Evolutionary conservation across 371 early-diverging fungal species (phyloP).

Genomic region (Rhizomucor miehei): DNA sequence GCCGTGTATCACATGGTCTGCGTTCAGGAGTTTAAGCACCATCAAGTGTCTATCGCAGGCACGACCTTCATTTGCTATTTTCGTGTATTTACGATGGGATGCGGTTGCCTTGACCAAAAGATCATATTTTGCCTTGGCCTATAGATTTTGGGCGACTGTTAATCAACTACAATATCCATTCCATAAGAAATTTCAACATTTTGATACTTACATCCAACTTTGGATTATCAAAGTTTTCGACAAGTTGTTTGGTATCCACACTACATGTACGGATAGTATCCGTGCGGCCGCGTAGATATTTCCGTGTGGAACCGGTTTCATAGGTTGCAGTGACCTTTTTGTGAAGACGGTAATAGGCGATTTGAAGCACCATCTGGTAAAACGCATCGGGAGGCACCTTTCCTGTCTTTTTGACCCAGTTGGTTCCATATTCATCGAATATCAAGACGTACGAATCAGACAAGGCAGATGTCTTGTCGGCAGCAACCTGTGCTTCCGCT

Average conservation of each 20-base stretch:
- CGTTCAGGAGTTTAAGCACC: conserved; percentile 63
- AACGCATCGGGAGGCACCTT: conserved; percentile 84
- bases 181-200: neutral
- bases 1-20: conserved; percentile 24
- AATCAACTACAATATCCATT: neutral
- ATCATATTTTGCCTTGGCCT: conserved; percentile 55
- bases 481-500: conserved; percentile 49
- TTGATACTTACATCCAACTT: conserved; percentile 5
- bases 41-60: conserved; percentile 87
- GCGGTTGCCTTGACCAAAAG: conserved; percentile 60
- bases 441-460: conserved; percentile 64
- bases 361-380: conserved; percentile 84
- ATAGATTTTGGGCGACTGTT: neutral
- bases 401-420: conserved; percentile 71
- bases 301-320: conserved; percentile 81
- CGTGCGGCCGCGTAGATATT: conserved; percentile 80
- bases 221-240: conserved; percentile 44
- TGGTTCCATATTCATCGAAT: conserved; percentile 47
- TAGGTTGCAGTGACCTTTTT: conserved; percentile 66
- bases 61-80: conserved; percentile 66
- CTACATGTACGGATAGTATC: conserved; percentile 82
- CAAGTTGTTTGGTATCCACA: conserved; percentile 60
- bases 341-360: conserved; percentile 78
- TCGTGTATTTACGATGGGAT: conserved; percentile 65
- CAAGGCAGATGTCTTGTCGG: conserved; percentile 50